A percentile compares a stretch with the other conserved stretches of the same genome.
Evolutionary conservation across 2,329 filamentous ascomycete species (phyloP).

Genomic region (Fusarium humuli): DNA sequence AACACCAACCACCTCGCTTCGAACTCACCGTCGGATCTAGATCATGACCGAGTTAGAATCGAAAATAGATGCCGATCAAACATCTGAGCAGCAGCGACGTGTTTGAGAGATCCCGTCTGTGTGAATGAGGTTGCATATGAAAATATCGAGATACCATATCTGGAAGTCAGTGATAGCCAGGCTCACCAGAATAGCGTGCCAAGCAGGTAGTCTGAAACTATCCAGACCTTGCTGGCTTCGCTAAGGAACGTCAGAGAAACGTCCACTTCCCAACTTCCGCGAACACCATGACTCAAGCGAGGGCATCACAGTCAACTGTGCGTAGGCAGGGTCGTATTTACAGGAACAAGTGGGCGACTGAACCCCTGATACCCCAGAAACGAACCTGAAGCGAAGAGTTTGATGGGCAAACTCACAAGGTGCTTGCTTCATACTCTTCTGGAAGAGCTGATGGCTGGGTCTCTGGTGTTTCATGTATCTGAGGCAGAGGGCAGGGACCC

Average conservation of each 20-base stretch:
- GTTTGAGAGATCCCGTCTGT: constrained; percentile 33
- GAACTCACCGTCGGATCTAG: constrained; percentile 24
- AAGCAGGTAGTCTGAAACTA: constrained; percentile 35
- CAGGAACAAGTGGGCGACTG: constrained; percentile 33
- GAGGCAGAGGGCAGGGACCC: constrained; percentile 33
- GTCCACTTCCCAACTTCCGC: constrained; percentile 15
- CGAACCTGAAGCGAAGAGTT: constrained; percentile 24
- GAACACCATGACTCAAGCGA: constrained; percentile 39
- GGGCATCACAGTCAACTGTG: constrained; percentile 22
- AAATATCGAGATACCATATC: constrained; percentile 19
- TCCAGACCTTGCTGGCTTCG: constrained; percentile 30
- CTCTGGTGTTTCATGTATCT: constrained; percentile 43
- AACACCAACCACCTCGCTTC: background rate
- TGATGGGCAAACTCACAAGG: constrained; percentile 19
- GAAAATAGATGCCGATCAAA: constrained; percentile 34
- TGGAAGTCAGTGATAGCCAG: constrained; percentile 6
- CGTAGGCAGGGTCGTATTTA: constrained; percentile 30
- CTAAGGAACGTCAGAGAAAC: constrained; percentile 8
- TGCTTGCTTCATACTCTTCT: constrained; percentile 43
- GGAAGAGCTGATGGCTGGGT: constrained; percentile 41
- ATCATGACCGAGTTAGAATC: constrained; percentile 5
- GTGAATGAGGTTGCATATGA: constrained; percentile 26
- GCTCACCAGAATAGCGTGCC: constrained; percentile 28
- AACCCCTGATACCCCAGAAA: constrained; percentile 42
- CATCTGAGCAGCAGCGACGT: constrained; percentile 15